These are phyloP conservation scores for Colletotrichum kahawae DNA, from an alignment of 2,329 filamentous ascomycete species.

Conservation along the genomic window DNA sequence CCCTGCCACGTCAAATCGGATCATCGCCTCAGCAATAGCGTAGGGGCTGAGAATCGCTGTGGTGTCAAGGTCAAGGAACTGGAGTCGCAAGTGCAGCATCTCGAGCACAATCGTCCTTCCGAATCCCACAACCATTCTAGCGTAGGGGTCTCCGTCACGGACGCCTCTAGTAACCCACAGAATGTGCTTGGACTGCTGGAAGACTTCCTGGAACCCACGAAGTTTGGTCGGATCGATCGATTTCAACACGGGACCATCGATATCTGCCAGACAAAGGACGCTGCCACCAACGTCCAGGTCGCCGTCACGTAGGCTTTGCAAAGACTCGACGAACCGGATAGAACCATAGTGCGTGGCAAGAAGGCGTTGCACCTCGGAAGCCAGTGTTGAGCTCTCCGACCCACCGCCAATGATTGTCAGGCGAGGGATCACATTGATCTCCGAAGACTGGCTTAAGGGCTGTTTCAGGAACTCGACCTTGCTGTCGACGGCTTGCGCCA, in stretches of 20 bases:
- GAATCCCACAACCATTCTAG: slow-evolving; percentile 18
- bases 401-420: not conserved
- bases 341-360: not conserved
- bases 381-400: not conserved
- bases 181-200: slow-evolving; percentile 10
- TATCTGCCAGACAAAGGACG: not conserved
- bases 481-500: slow-evolving; percentile 22
- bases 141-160: slow-evolving; percentile 14
- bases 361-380: not conserved
- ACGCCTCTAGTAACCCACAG: slow-evolving; percentile 26
- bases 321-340: not conserved
- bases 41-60: too few species aligned
- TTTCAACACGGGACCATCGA: slow-evolving; percentile 28
- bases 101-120: slow-evolving; percentile 4
- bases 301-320: not conserved
- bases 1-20: not conserved
- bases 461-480: not conserved
- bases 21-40: not conserved
- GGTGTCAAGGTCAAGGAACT: slow-evolving; percentile 11
- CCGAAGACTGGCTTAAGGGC: not conserved
- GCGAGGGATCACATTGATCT: not conserved
- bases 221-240: slow-evolving; percentile 35
- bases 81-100: not conserved
- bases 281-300: slow-evolving; percentile 24
- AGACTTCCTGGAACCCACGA: slow-evolving; percentile 22